Percentiles rank a stretch among this genome's conserved stretches.
Conservation (phyloP, 139 green algal genomes). For the Picochlorum sp. region DNA sequence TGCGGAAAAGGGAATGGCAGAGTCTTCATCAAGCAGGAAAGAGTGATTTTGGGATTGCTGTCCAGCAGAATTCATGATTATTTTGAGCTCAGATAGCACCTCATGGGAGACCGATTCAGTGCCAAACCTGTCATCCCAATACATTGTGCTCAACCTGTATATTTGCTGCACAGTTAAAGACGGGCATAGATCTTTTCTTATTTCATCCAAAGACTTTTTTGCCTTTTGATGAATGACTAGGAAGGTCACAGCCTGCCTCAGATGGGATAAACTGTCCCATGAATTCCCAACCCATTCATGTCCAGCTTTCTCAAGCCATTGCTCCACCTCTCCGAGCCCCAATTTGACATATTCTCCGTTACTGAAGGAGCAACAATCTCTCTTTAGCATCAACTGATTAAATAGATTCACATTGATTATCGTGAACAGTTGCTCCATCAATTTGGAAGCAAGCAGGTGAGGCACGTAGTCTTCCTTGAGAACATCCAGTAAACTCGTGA, state of each 20-base stretch:
- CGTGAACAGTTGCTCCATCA: constrained; percentile 76
- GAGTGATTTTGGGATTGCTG: constrained; percentile 58
- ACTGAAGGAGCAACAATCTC: constrained; percentile 98
- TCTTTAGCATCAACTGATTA: constrained; percentile 96
- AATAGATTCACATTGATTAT: constrained; percentile 99
- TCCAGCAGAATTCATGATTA: constrained; percentile 80
- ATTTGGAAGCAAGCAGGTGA: constrained; percentile 71
- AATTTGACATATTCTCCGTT: constrained; percentile 99
- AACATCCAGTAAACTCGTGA: constrained; percentile 74
- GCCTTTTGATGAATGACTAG: constrained; percentile 96
- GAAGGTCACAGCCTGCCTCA: constrained; percentile 93
- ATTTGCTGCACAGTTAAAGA: constrained; percentile 93
- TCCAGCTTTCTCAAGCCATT: constrained; percentile 77
- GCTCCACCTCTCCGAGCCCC: constrained; percentile 87
- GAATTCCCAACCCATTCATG: constrained; percentile 69
- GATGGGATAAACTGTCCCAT: constrained; percentile 92
- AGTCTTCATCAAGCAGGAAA: constrained; percentile 99
- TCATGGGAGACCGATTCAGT: constrained; percentile 90
- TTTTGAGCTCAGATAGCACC: constrained; percentile 77
- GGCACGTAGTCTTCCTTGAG: constrained; percentile 81
- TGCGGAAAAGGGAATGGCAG: constrained; percentile 73
- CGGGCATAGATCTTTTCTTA: constrained; percentile 92
- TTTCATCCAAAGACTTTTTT: constrained; percentile 93
- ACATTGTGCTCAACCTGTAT: constrained; percentile 99
- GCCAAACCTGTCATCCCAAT: constrained; percentile 94